phyloP scores from a whole-genome alignment of 2,329 filamentous ascomycete genomes.

The Cercospora nicotianae region DNA sequence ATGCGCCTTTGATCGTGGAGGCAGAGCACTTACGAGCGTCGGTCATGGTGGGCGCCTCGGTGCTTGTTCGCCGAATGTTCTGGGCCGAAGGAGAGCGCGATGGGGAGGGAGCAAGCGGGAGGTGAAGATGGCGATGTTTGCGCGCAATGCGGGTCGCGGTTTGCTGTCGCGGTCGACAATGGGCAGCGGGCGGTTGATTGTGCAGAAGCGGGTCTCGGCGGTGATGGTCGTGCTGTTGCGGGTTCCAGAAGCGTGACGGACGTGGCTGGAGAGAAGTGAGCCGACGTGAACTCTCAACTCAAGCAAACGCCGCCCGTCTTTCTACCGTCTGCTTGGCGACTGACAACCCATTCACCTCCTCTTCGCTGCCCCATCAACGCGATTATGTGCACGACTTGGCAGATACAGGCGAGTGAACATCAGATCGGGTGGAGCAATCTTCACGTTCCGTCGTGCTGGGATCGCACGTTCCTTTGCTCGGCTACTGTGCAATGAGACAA shows the following conservation, averaged over 20 bases:
- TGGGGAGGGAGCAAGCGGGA: background rate
- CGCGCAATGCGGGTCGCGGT: slow-evolving; percentile 1
- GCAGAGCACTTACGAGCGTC: slow-evolving; percentile 12
- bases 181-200: background rate
- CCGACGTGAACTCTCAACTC: background rate
- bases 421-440: background rate
- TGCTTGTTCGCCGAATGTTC: background rate
- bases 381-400: background rate
- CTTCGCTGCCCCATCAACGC: background rate
- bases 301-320: background rate
- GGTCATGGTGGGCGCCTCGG: slow-evolving; percentile 13
- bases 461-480: background rate
- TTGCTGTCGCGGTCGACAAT: slow-evolving; percentile 2
- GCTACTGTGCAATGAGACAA: background rate
- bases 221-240: background rate
- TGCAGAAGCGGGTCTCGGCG: background rate
- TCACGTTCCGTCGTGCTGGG: background rate
- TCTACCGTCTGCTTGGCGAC: background rate
- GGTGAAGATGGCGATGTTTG: background rate
- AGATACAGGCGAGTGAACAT: background rate
- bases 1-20: background rate
- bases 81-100: slow-evolving; percentile 1
- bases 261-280: background rate
- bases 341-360: background rate
- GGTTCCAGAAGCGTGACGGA: slow-evolving; percentile 1